These are phyloP conservation scores for Ophiostoma ips DNA, from an alignment of 2,329 filamentous ascomycete species.

Conservation along the genomic window DNA sequence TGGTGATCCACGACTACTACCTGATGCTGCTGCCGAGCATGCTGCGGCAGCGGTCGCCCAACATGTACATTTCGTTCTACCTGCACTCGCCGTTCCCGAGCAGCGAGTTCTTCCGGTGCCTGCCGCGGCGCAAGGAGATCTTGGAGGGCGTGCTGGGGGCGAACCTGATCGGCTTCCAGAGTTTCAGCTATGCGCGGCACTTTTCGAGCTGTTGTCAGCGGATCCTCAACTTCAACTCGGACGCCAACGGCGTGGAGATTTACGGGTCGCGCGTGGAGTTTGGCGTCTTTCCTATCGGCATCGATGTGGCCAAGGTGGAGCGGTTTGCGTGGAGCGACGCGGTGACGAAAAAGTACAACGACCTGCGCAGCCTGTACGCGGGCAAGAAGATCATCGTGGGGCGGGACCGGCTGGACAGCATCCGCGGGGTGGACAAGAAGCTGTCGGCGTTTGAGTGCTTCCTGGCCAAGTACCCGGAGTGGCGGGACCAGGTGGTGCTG, in stretches of 20 bases:
- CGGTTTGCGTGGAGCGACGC: slow-evolving; percentile 57
- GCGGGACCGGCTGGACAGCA: slow-evolving; percentile 83
- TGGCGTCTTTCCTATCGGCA: slow-evolving; percentile 88
- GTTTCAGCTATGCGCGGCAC: slow-evolving; percentile 86
- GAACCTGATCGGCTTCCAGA: slow-evolving; percentile 91
- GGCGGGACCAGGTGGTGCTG: slow-evolving; percentile 80
- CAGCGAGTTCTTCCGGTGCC: slow-evolving; percentile 84
- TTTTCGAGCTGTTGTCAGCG: slow-evolving; percentile 90
- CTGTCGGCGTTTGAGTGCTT: slow-evolving; percentile 89
- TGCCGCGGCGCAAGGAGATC: slow-evolving; percentile 78
- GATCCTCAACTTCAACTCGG: slow-evolving; percentile 80
- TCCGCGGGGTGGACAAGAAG: slow-evolving; percentile 90
- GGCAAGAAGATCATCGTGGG: slow-evolving; percentile 93
- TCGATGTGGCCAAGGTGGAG: slow-evolving; percentile 72
- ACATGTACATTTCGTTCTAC: slow-evolving; percentile 91
- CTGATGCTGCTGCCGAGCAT: slow-evolving; percentile 80
- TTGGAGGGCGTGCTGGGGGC: slow-evolving; percentile 79
- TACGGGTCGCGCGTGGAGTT: slow-evolving; percentile 83
- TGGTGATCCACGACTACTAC: slow-evolving; percentile 91
- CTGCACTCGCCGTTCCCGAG: slow-evolving; percentile 90
- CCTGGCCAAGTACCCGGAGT: slow-evolving; percentile 78
- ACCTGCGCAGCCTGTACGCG: slow-evolving; percentile 63
- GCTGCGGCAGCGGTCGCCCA: slow-evolving; percentile 70
- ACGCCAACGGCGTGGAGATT: slow-evolving; percentile 71
- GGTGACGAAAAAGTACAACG: slow-evolving; percentile 57